A percentile compares a stretch with the other conserved stretches of the same genome.
phyloP scores from a whole-genome alignment of 345 rosid species.

The Aethionema arabicum region DNA sequence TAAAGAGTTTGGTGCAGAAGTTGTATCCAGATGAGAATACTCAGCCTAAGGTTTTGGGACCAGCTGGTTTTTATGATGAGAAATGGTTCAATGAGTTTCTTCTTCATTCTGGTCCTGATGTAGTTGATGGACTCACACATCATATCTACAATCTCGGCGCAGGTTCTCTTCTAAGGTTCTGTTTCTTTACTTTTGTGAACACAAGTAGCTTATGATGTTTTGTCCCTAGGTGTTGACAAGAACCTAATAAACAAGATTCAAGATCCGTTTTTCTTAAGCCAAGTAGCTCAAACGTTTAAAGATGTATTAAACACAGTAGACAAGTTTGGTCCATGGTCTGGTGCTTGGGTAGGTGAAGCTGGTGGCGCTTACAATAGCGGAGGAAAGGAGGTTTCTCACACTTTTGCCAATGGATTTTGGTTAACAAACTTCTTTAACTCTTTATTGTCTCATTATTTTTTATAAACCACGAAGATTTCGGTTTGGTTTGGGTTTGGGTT shows the following conservation, averaged over 20 bases:
- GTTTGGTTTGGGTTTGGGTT: too few relatives aligned
- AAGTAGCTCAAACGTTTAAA: slow-evolving; percentile 46
- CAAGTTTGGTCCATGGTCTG: slow-evolving; percentile 49
- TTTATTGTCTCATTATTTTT: not conserved
- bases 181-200: not conserved
- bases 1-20: slow-evolving; percentile 39
- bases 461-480: not conserved
- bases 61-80: slow-evolving; percentile 58
- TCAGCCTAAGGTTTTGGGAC: slow-evolving; percentile 53
- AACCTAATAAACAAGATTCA: slow-evolving; percentile 47
- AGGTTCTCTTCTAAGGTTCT: slow-evolving; percentile 35
- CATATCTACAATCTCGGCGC: slow-evolving; percentile 67
- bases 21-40: slow-evolving; percentile 35
- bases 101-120: slow-evolving; percentile 42
- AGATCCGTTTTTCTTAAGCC: slow-evolving; percentile 49
- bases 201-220: not conserved
- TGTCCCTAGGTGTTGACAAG: slow-evolving; percentile 46
- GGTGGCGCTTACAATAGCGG: slow-evolving; percentile 76
- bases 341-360: slow-evolving; percentile 66
- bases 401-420: slow-evolving; percentile 69
- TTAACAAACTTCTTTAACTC: slow-evolving; percentile 4
- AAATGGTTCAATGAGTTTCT: slow-evolving; percentile 52
- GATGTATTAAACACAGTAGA: slow-evolving; percentile 32
- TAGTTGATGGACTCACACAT: slow-evolving; percentile 53
- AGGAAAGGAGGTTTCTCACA: slow-evolving; percentile 54